Evolutionary conservation across 2,329 filamentous ascomycete genomes (phyloP).

Genomic region (Amauroascus verrucosus): DNA sequence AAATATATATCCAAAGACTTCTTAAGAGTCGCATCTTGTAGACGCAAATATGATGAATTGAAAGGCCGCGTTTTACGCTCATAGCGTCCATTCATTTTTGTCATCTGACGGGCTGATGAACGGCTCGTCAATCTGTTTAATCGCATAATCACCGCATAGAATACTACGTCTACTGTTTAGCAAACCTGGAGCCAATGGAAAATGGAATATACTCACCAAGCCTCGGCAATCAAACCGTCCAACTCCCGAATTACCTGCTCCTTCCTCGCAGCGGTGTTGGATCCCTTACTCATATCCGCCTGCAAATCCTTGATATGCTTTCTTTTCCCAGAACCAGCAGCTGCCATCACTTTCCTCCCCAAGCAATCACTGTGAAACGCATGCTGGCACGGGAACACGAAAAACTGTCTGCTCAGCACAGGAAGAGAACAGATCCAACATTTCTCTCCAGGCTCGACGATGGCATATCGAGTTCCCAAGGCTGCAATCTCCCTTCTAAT

Average conservation of each 20-base stretch:
- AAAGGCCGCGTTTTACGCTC: slow-evolving; percentile 17
- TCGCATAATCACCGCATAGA: slow-evolving; percentile 86
- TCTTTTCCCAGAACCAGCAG: slow-evolving; percentile 63
- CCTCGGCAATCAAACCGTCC: slow-evolving; percentile 79
- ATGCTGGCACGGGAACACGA: slow-evolving; percentile 97
- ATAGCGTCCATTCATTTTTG: slow-evolving; percentile 68
- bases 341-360: slow-evolving; percentile 72
- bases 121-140: slow-evolving; percentile 87
- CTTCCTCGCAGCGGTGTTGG: slow-evolving; percentile 53
- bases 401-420: slow-evolving; percentile 82
- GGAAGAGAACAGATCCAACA: slow-evolving; percentile 84
- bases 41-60: neutral
- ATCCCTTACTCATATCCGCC: slow-evolving; percentile 65
- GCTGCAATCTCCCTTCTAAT: slow-evolving; percentile 83
- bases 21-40: neutral
- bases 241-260: slow-evolving; percentile 80
- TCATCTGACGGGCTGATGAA: slow-evolving; percentile 69
- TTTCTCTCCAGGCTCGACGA: slow-evolving; percentile 90
- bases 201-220: slow-evolving; percentile 54
- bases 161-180: slow-evolving; percentile 49
- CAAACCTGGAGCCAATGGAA: neutral
- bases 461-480: slow-evolving; percentile 81
- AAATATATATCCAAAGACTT: neutral
- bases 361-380: slow-evolving; percentile 95
- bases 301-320: slow-evolving; percentile 79